Conservation (phyloP, 148 eudicot genomes). For the Chenopodium quinoa region DNA sequence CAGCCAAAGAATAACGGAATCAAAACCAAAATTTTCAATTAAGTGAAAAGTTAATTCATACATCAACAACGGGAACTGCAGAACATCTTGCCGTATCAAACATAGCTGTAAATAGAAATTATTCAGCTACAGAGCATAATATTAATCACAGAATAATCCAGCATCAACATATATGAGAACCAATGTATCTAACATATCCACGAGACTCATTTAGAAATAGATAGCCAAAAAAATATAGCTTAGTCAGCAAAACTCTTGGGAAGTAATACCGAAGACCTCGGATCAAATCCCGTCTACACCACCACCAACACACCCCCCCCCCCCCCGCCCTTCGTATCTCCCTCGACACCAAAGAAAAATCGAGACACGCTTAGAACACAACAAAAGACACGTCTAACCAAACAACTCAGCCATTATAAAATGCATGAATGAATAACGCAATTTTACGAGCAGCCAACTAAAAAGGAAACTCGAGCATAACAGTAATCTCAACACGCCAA, state of each 20-base stretch:
- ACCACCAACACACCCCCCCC: too few species aligned
- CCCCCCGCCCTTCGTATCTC: too few species aligned
- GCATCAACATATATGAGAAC: background rate
- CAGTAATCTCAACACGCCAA: background rate
- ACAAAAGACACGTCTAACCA: constrained; percentile 2
- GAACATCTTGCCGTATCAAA: background rate
- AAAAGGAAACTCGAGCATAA: background rate
- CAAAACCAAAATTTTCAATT: background rate
- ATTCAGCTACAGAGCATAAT: background rate
- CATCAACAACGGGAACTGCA: background rate
- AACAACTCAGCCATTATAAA: background rate
- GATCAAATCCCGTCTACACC: too few species aligned
- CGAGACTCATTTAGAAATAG: background rate
- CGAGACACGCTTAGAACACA: background rate
- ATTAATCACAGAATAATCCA: background rate
- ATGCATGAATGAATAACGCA: constrained; percentile 21
- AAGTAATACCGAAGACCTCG: too few species aligned
- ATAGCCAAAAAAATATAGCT: too few species aligned
- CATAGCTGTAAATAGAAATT: background rate
- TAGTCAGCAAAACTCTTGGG: too few species aligned
- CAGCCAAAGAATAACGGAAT: too few species aligned
- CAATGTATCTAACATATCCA: background rate
- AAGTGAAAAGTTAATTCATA: background rate
- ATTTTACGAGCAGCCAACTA: constrained; percentile 8
- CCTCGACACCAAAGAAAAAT: too few species aligned